phyloP scores from a whole-genome alignment of 805 yeast genomes.

The Candida tammaniensis region DNA sequence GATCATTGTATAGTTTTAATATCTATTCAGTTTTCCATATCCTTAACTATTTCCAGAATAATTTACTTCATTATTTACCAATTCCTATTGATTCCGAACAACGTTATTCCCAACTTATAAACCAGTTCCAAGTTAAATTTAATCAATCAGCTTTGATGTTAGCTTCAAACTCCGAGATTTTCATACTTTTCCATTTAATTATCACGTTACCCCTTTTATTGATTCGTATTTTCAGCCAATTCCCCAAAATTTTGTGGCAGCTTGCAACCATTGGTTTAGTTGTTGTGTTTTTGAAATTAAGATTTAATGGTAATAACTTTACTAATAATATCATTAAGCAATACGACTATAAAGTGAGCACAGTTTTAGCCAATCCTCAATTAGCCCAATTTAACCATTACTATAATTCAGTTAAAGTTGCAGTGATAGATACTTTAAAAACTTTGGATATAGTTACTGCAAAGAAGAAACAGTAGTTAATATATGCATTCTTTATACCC shows the following conservation, averaged over 20 bases:
- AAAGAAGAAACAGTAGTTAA: slow-evolving; percentile 8
- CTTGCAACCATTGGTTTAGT: slow-evolving; percentile 30
- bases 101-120: slow-evolving; percentile 24
- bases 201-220: slow-evolving; percentile 25
- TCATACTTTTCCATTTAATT: slow-evolving; percentile 22
- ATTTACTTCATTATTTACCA: slow-evolving; percentile 35
- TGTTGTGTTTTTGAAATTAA: slow-evolving; percentile 32
- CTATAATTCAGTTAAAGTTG: slow-evolving; percentile 5
- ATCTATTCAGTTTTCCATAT: slow-evolving; percentile 38
- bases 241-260: slow-evolving; percentile 29
- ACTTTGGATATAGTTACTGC: slow-evolving; percentile 10
- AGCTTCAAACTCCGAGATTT: slow-evolving; percentile 38
- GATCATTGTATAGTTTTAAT: slow-evolving; percentile 34
- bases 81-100: slow-evolving; percentile 26
- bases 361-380: slow-evolving; percentile 16
- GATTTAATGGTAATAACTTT: slow-evolving; percentile 31
- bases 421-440: slow-evolving; percentile 4
- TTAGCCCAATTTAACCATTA: slow-evolving; percentile 5
- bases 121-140: slow-evolving; percentile 26
- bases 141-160: slow-evolving; percentile 36
- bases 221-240: slow-evolving; percentile 20
- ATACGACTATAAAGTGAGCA: slow-evolving; percentile 41
- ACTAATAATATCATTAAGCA: slow-evolving; percentile 41
- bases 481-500: too few species aligned
- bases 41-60: slow-evolving; percentile 36